Base-by-base conservation (phyloP, 306 rosid species). In the Senna siamea region DNA sequence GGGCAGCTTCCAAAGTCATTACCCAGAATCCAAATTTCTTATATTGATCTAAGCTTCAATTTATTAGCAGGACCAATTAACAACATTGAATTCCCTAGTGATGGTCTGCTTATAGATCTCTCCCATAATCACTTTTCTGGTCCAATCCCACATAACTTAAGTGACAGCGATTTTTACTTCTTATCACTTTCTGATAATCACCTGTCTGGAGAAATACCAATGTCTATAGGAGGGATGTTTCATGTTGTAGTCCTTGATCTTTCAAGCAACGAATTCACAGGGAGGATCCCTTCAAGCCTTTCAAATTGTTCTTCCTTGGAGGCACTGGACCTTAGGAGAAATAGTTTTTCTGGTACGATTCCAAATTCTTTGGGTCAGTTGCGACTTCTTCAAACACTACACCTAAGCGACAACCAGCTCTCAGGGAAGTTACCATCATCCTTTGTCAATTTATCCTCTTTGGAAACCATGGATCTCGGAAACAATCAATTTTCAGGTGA, bases 161-260 rank as follows among this genome's bases (percentile, higher is more conserved):
- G 30, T 26, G 30, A 26, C 30, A 26, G 30, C n/a, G n/a, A 32
- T 7, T 37, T 0, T 0, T 2, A 0, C 8, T 76, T 85, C 66
- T 66, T 85, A 12, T 72, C 82, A 56, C 72, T 80, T 40, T 83
- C 87, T 18, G 10, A 54, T 47, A 87, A 87, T 73, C 67, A 73
- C n/a, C 43, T 86, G 2, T 50, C 3, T n/a, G 85, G 86, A 11
- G 77, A 72, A 54, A 78, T 85, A 56, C 87, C 87, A 14, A 32
- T 66, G 1, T 75, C 72, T 18, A 2, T 78, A 7, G 86, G 78
- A 11, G 30, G 58, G 19, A 68, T 68, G 68, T 3, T 11, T 0
- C 2, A 0, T 0, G 78, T 65, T 64, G 1, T 0, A 17, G 83
- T 72, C 79, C 53, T 85, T 65, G 80, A 85, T 76, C 77, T 85